Evolutionary conservation across 2,329 filamentous ascomycete species (phyloP).

Genomic region (Colletotrichum lentis): DNA sequence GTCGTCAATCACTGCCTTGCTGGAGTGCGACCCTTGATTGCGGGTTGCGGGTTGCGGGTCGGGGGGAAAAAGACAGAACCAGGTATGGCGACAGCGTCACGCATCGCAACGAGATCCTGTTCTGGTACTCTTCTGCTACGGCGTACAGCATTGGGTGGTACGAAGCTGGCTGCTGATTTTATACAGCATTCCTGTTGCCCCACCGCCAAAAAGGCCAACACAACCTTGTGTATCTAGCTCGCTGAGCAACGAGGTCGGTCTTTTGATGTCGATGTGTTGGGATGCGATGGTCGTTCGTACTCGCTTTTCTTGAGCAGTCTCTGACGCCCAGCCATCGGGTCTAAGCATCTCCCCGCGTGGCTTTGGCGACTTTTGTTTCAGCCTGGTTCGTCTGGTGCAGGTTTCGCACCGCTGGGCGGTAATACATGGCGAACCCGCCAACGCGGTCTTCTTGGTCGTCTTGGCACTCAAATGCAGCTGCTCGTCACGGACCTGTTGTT

Average conservation of each 20-base stretch:
- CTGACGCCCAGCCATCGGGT: slow-evolving; percentile 1
- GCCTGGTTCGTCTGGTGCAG: slow-evolving; percentile 31
- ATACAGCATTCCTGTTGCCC: neutral
- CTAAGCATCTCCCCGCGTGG: neutral
- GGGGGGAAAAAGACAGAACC: neutral
- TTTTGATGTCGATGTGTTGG: no score
- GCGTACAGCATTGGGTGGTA: slow-evolving; percentile 1
- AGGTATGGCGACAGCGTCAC: slow-evolving; percentile 8
- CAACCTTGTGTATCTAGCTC: neutral
- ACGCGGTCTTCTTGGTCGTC: slow-evolving; percentile 15
- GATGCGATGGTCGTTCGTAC: neutral
- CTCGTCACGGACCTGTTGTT: neutral
- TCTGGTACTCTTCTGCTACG: slow-evolving; percentile 12
- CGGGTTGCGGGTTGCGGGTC: neutral
- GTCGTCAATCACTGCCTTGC: neutral
- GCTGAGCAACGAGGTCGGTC: neutral
- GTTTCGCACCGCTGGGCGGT: slow-evolving; percentile 27
- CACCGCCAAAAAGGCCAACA: neutral
- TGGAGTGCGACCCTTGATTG: neutral
- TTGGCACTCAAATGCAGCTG: slow-evolving; percentile 20
- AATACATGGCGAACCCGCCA: slow-evolving; percentile 26
- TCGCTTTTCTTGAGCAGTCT: slow-evolving; percentile 10
- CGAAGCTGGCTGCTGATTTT: neutral
- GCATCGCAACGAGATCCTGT: slow-evolving; percentile 13
- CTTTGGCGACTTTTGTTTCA: slow-evolving; percentile 23